A percentile compares a stretch with the other conserved stretches of the same genome.
Evolutionary conservation across 2,329 filamentous ascomycete species (phyloP).

Genomic region (Beauveria scarabaeidicola): DNA sequence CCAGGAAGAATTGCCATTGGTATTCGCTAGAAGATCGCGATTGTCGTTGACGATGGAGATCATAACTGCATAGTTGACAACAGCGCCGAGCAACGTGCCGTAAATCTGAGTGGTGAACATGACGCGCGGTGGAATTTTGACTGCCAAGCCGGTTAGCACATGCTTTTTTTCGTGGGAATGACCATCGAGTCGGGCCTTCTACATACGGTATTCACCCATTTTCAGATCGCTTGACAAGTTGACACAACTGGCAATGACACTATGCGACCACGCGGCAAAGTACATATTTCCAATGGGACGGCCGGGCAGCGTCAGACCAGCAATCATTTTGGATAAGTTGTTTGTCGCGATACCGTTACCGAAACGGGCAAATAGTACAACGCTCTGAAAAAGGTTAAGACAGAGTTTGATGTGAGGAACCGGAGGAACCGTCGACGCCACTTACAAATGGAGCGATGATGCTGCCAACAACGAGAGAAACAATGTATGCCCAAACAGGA

Average conservation of each 20-base stretch:
- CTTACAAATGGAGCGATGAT: slow-evolving; percentile 43
- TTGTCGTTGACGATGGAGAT: slow-evolving; percentile 42
- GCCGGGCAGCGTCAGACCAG: slow-evolving; percentile 40
- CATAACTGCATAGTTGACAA: slow-evolving; percentile 49
- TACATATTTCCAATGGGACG: slow-evolving; percentile 49
- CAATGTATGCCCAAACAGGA: slow-evolving; percentile 38
- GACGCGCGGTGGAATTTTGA: slow-evolving; percentile 45
- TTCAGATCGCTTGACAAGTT: slow-evolving; percentile 46
- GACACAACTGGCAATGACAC: slow-evolving; percentile 42
- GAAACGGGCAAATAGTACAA: slow-evolving; percentile 41
- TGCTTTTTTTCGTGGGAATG: no score
- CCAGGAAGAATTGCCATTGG: slow-evolving; percentile 42
- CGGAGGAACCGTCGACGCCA: neutral
- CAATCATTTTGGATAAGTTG: slow-evolving; percentile 50
- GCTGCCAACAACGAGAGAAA: slow-evolving; percentile 33
- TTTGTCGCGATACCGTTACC: slow-evolving; percentile 52
- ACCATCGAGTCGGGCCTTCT: no score
- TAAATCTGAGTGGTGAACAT: slow-evolving; percentile 51
- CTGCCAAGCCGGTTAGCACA: slow-evolving; percentile 21
- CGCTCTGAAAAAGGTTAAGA: slow-evolving; percentile 30
- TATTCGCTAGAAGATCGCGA: slow-evolving; percentile 35
- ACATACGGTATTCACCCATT: slow-evolving; percentile 48
- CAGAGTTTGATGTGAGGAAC: neutral
- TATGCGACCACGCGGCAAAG: slow-evolving; percentile 51
- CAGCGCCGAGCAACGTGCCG: slow-evolving; percentile 44